phyloP scores from a whole-genome alignment of 257 asterid species.

The Nemophila menziesii region DNA sequence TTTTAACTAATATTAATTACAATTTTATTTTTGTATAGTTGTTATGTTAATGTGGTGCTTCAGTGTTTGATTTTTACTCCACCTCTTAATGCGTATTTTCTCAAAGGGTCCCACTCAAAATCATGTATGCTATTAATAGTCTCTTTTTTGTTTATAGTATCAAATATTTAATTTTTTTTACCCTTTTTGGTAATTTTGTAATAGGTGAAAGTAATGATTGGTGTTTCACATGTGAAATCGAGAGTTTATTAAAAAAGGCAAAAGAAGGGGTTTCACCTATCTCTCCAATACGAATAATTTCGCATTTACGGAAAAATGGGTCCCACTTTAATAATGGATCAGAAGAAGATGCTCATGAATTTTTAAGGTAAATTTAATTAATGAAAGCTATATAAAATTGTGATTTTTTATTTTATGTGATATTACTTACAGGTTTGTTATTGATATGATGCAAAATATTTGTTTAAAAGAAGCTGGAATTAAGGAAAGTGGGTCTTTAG shows the following conservation, averaged over 20 bases:
- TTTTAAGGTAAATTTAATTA: constrained; percentile 50
- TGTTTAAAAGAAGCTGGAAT: constrained; percentile 51
- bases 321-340: constrained; percentile 59
- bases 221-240: constrained; percentile 81
- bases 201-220: constrained; percentile 50
- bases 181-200: constrained; percentile 7
- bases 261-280: constrained; percentile 43
- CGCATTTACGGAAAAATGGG: constrained; percentile 51
- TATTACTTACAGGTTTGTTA: constrained; percentile 38
- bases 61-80: constrained; percentile 81
- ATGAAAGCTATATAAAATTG: neutral
- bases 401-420: neutral
- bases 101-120: constrained; percentile 65
- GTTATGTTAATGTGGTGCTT: constrained; percentile 80
- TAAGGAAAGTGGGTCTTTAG: constrained; percentile 31
- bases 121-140: constrained; percentile 33
- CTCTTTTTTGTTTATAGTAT: neutral
- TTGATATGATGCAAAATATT: constrained; percentile 63
- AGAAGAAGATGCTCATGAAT: constrained; percentile 91
- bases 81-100: constrained; percentile 75
- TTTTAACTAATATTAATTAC: too few relatives aligned
- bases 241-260: constrained; percentile 41
- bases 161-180: constrained; percentile 2
- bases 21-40: constrained; percentile 34
- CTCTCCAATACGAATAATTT: constrained; percentile 47